These are phyloP conservation scores for Kodamaea leandrae DNA, from an alignment of 805 yeast species.

Conservation along the genomic window DNA sequence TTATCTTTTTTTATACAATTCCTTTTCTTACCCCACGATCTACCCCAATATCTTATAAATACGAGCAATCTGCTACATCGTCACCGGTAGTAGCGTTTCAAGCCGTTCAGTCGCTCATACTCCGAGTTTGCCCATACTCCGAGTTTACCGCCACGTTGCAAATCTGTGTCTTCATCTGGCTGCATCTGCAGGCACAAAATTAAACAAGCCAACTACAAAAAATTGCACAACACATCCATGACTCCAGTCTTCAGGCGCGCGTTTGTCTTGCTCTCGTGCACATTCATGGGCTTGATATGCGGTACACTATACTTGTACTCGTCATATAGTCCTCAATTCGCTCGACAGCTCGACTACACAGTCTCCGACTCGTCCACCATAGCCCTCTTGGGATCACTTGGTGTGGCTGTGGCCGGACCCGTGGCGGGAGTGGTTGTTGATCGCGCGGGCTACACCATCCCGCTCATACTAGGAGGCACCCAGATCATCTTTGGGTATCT, in stretches of 20 bases:
- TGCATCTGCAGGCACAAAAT: too few relatives aligned
- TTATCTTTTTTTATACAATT: too few relatives aligned
- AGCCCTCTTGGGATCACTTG: constrained; percentile 67
- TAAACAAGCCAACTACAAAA: too few relatives aligned
- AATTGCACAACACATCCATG: constrained; percentile 2
- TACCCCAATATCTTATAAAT: too few relatives aligned
- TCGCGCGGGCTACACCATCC: constrained; percentile 51
- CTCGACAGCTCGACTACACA: constrained; percentile 51
- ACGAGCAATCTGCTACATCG: too few relatives aligned
- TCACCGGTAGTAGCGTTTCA: too few relatives aligned
- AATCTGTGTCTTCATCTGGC: too few relatives aligned
- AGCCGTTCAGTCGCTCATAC: too few relatives aligned
- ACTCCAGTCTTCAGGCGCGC: constrained; percentile 19
- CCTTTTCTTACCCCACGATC: too few relatives aligned
- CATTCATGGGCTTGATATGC: constrained; percentile 51
- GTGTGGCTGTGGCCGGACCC: constrained; percentile 64
- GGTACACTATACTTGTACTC: constrained; percentile 77
- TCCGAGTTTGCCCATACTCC: too few relatives aligned
- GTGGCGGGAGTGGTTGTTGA: constrained; percentile 67
- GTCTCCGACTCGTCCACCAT: constrained; percentile 63
- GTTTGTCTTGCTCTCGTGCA: constrained; percentile 23
- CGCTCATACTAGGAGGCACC: constrained; percentile 51
- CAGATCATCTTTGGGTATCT: constrained; percentile 54
- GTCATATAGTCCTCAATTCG: constrained; percentile 77
- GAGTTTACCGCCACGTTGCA: too few relatives aligned